Conservation (phyloP, 257 asterid species). For the Echium plantagineum region DNA sequence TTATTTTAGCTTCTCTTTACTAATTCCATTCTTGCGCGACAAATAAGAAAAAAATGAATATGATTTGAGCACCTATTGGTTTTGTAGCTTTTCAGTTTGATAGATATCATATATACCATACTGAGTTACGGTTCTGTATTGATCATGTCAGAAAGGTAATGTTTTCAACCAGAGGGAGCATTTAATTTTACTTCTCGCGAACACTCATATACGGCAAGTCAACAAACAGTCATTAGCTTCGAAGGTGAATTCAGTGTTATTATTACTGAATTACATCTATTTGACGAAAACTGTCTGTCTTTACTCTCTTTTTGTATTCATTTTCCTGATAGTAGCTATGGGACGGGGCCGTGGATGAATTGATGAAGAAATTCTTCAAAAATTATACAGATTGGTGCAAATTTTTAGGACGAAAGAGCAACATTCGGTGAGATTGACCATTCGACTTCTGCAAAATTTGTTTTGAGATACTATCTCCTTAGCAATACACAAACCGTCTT, state of each 20-base stretch:
- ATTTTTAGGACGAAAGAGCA: slow-evolving; percentile 63
- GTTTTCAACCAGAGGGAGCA: slow-evolving; percentile 91
- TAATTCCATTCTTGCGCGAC: too few species aligned
- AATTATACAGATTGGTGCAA: slow-evolving; percentile 94
- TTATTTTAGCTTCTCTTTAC: too few species aligned
- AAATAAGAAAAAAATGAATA: neutral
- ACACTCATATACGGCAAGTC: slow-evolving; percentile 45
- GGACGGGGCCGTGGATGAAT: slow-evolving; percentile 66
- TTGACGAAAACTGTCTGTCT: neutral
- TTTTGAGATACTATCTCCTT: neutral
- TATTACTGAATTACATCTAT: slow-evolving; percentile 1
- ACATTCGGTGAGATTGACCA: slow-evolving; percentile 56
- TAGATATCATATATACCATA: neutral
- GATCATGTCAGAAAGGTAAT: slow-evolving; percentile 64
- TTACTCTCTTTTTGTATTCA: slow-evolving; percentile 1
- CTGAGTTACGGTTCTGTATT: slow-evolving; percentile 4
- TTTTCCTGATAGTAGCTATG: slow-evolving; percentile 39
- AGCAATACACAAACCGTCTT: too few species aligned
- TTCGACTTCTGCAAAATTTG: too few species aligned
- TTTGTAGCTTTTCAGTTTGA: neutral
- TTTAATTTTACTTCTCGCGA: slow-evolving; percentile 81
- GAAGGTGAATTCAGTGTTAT: slow-evolving; percentile 41
- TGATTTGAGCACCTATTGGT: neutral
- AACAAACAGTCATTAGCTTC: slow-evolving; percentile 34
- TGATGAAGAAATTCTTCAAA: slow-evolving; percentile 85